Evolutionary conservation across 169 alveolate species (phyloP).

Genomic region (Plasmodium malariae): DNA sequence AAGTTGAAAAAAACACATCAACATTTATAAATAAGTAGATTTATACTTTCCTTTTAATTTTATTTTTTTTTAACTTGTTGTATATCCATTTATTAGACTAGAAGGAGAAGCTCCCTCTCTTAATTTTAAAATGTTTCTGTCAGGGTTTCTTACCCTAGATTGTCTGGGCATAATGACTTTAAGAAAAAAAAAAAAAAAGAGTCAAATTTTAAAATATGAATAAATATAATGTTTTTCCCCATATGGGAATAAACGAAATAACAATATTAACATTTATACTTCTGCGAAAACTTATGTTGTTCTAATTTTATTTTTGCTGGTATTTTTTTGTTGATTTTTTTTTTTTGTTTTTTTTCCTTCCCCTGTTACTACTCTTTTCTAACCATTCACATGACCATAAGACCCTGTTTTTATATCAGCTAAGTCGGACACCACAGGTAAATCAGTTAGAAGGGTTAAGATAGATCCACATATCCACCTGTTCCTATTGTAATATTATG

Average conservation of each 20-base stretch:
- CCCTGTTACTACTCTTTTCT: not conserved
- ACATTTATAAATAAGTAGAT: no score
- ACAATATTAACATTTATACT: no score
- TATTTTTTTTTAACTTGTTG: slow-evolving; percentile 25
- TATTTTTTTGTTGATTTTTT: not conserved
- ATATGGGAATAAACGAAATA: not conserved
- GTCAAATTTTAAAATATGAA: not conserved
- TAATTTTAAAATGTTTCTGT: slow-evolving; percentile 56
- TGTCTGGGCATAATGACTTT: slow-evolving; percentile 73
- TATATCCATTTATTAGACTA: slow-evolving; percentile 49
- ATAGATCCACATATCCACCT: slow-evolving; percentile 84
- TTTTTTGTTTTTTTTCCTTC: not conserved
- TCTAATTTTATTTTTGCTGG: no score
- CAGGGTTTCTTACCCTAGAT: slow-evolving; percentile 70
- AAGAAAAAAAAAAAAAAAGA: not conserved
- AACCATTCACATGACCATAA: slow-evolving; percentile 85
- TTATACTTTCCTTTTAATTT: not conserved
- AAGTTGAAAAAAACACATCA: no score
- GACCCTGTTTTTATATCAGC: slow-evolving; percentile 85
- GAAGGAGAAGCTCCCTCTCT: slow-evolving; percentile 78
- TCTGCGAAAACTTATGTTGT: no score
- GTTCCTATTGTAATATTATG: slow-evolving; percentile 15
- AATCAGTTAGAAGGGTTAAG: slow-evolving; percentile 81
- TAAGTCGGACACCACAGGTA: slow-evolving; percentile 84
- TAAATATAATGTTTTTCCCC: not conserved